Percentiles rank a stretch among this genome's conserved stretches.
These are phyloP conservation scores for Ogataea angusta DNA, from an alignment of 805 yeast species.

Conservation along the genomic window DNA sequence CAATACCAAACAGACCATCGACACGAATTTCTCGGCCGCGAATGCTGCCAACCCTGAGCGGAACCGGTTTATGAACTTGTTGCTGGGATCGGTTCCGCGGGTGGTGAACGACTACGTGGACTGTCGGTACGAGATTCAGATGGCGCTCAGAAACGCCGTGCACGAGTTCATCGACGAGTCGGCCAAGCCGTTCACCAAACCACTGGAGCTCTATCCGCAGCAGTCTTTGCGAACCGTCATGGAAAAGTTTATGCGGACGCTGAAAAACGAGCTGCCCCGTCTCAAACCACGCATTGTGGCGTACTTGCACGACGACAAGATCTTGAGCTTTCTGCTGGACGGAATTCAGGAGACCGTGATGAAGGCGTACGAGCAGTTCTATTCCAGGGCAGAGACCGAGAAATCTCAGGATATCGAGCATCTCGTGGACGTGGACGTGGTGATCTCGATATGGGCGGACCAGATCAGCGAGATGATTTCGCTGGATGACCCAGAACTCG, in stretches of 20 bases:
- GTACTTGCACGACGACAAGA: conserved; percentile 56
- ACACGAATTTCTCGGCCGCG: conserved; percentile 20
- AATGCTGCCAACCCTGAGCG: conserved; percentile 5
- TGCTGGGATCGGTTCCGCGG: conserved; percentile 66
- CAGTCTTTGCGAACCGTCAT: conserved; percentile 15
- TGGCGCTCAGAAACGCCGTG: conserved; percentile 67
- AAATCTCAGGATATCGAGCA: conserved; percentile 37
- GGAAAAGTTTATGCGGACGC: conserved; percentile 43
- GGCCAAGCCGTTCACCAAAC: conserved; percentile 45
- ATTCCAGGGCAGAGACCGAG: conserved; percentile 31
- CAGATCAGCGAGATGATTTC: conserved; percentile 32
- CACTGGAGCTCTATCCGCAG: conserved; percentile 33
- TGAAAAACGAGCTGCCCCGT: conserved; percentile 55
- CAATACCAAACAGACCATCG: conserved; percentile 19
- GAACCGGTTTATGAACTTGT: conserved; percentile 21
- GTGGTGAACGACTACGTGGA: conserved; percentile 82
- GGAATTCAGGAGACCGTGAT: conserved; percentile 62
- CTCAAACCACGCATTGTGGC: conserved; percentile 47
- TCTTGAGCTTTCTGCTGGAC: conserved; percentile 52
- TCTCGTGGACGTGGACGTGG: conserved; percentile 62
- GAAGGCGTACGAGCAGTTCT: conserved; percentile 55
- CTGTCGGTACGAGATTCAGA: conserved; percentile 66
- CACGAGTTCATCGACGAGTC: conserved; percentile 64
- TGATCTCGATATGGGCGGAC: conserved; percentile 39
- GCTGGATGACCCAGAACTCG: conserved; percentile 14